These are phyloP conservation scores for Kurtzmaniella quercitrusa DNA, from an alignment of 1,139 yeast genomes.

Conservation along the genomic window DNA sequence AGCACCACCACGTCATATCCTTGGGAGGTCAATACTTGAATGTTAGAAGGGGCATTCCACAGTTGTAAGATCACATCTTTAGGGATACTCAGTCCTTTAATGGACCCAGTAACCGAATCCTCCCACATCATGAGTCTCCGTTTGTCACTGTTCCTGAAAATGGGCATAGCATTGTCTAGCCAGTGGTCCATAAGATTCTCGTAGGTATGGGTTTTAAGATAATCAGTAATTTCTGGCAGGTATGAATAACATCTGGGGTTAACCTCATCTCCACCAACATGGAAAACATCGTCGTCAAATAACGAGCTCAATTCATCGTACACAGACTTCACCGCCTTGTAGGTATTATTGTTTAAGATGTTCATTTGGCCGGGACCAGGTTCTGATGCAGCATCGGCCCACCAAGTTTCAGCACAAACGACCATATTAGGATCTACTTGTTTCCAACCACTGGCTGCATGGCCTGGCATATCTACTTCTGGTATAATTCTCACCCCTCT, in stretches of 20 bases:
- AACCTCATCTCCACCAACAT: constrained; percentile 46
- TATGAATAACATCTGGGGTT: constrained; percentile 33
- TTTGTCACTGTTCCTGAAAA: constrained; percentile 20
- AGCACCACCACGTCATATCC: constrained; percentile 47
- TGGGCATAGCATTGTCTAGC: constrained; percentile 35
- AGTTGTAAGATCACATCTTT: constrained; percentile 35
- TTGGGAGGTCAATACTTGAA: constrained; percentile 25
- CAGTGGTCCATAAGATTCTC: constrained; percentile 35
- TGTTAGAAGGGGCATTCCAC: constrained; percentile 29
- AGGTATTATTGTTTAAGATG: constrained; percentile 30
- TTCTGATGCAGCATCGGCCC: constrained; percentile 37
- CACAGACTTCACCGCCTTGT: constrained; percentile 31
- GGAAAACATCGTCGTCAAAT: constrained; percentile 38
- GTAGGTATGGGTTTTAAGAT: constrained; percentile 23
- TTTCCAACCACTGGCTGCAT: constrained; percentile 43
- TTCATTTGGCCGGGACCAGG: constrained; percentile 48
- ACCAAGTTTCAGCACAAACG: constrained; percentile 31
- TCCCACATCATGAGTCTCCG: constrained; percentile 45
- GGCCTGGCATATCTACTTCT: constrained; percentile 49
- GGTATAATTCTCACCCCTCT: constrained; percentile 45
- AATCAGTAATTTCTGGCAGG: constrained; percentile 24
- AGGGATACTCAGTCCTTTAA: constrained; percentile 23
- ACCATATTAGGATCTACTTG: constrained; percentile 31
- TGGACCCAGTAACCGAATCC: constrained; percentile 31
- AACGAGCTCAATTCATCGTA: constrained; percentile 31